Percentiles rank a stretch among this genome's conserved stretches.
Evolutionary conservation across 1,284 basidiomycete genomes (phyloP).

Genomic region (Rhodotorula mucilaginosa): DNA sequence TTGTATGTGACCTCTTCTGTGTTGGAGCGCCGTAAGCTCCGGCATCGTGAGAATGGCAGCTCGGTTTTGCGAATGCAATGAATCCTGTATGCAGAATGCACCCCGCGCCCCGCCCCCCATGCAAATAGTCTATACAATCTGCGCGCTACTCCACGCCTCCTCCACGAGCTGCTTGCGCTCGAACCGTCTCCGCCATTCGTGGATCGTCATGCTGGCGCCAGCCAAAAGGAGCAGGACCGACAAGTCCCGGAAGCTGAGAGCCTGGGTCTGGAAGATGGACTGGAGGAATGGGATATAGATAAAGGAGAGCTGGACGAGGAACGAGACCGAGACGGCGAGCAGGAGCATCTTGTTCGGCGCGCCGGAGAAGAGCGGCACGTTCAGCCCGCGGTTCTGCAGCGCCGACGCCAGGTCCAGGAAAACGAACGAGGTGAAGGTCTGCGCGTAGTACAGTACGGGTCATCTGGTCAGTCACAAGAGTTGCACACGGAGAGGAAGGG

Average conservation of each 20-base stretch:
- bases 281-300: conserved; percentile 91
- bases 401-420: conserved; percentile 95
- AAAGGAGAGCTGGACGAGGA: conserved; percentile 75
- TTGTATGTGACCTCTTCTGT: not conserved
- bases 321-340: conserved; percentile 77
- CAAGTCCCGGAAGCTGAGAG: conserved; percentile 68
- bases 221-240: conserved; percentile 69
- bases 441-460: not conserved
- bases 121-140: conserved; percentile 15
- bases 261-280: conserved; percentile 87
- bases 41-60: too few species aligned
- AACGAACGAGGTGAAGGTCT: conserved; percentile 97
- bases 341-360: conserved; percentile 86
- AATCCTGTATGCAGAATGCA: not conserved
- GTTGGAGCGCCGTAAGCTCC: not conserved
- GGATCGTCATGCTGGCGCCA: conserved; percentile 65
- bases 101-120: not conserved
- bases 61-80: not conserved
- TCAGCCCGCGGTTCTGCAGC: conserved; percentile 86
- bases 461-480: not conserved
- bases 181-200: conserved; percentile 75
- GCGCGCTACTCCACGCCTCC: conserved; percentile 35
- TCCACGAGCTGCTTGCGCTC: conserved; percentile 58
- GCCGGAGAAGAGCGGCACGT: conserved; percentile 56
- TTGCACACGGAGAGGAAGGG: not conserved